phyloP scores from a whole-genome alignment of 2,329 filamentous ascomycete species.

The Arthrobotrys iridis region DNA sequence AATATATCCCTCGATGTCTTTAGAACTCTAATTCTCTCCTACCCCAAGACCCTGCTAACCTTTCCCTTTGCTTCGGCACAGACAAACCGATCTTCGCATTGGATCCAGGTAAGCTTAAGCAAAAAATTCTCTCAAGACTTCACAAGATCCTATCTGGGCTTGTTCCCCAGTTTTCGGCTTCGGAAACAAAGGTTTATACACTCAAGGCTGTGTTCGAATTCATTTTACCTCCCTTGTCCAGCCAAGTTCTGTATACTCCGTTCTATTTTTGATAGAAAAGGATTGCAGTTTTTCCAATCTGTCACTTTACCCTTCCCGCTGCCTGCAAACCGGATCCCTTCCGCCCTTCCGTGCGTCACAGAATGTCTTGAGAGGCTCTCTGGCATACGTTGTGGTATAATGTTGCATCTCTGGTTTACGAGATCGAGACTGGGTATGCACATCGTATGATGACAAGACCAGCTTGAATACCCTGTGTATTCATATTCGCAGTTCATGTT shows the following conservation, averaged over 20 bases:
- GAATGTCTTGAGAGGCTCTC: not conserved
- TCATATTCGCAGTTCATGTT: conserved; percentile 9
- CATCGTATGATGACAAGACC: conserved; percentile 6
- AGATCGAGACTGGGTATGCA: not conserved
- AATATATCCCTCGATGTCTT: conserved; percentile 13
- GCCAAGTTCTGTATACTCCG: not conserved
- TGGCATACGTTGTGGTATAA: not conserved
- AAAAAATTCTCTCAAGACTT: conserved; percentile 7
- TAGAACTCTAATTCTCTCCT: conserved; percentile 22
- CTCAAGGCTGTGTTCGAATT: not conserved
- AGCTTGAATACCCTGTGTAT: not conserved
- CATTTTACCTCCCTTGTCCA: conserved; percentile 1
- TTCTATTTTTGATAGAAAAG: conserved; percentile 6
- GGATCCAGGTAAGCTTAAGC: conserved; percentile 53
- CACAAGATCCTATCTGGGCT: not conserved
- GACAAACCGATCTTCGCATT: conserved; percentile 54
- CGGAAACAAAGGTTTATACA: not conserved
- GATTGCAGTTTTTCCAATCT: not conserved
- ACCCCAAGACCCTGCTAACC: conserved; percentile 27
- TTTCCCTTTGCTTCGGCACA: not conserved
- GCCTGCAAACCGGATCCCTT: conserved; percentile 12
- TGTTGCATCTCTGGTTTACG: not conserved
- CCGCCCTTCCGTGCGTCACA: not conserved
- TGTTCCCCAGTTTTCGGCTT: not conserved
- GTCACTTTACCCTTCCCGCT: not conserved